Conservation (phyloP, 257 asterid genomes). For the Jaltomata sinuosa region DNA sequence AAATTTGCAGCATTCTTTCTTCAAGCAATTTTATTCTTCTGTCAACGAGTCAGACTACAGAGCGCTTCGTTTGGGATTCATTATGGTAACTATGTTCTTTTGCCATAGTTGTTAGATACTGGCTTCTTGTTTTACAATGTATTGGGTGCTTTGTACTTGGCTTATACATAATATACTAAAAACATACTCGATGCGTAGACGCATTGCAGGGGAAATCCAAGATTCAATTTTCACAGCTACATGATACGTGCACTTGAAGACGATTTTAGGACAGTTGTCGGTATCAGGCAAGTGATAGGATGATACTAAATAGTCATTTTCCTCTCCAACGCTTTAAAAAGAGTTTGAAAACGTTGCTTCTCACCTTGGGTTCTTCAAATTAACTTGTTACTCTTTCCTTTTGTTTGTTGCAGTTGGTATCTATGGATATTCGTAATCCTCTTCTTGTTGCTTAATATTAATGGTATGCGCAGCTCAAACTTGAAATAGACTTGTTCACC, state of each 20-base stretch:
- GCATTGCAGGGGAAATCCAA: conserved; percentile 83
- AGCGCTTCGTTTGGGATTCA: conserved; percentile 86
- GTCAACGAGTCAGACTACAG: conserved; percentile 81
- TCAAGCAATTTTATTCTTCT: conserved; percentile 82
- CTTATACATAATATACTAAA: not conserved
- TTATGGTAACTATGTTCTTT: conserved; percentile 34
- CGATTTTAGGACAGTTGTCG: conserved; percentile 90
- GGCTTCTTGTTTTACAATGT: not conserved
- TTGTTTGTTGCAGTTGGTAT: conserved; percentile 75
- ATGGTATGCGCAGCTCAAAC: conserved; percentile 42
- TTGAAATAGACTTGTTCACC: not conserved
- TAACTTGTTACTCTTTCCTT: not conserved
- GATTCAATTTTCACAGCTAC: conserved; percentile 88
- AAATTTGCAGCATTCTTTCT: conserved; percentile 67
- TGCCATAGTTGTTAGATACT: not conserved
- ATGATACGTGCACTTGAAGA: conserved; percentile 96
- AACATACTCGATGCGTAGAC: conserved; percentile 37
- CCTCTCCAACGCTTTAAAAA: not conserved
- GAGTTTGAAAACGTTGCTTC: not conserved
- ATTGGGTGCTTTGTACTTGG: conserved; percentile 4
- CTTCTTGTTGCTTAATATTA: conserved; percentile 70
- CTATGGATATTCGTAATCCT: conserved; percentile 84
- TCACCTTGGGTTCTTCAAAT: not conserved
- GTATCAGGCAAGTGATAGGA: conserved; percentile 64
- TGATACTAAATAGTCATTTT: not conserved